Conservation (phyloP, 768 basidiomycete genomes). For the Auriscalpium microsporum region DNA sequence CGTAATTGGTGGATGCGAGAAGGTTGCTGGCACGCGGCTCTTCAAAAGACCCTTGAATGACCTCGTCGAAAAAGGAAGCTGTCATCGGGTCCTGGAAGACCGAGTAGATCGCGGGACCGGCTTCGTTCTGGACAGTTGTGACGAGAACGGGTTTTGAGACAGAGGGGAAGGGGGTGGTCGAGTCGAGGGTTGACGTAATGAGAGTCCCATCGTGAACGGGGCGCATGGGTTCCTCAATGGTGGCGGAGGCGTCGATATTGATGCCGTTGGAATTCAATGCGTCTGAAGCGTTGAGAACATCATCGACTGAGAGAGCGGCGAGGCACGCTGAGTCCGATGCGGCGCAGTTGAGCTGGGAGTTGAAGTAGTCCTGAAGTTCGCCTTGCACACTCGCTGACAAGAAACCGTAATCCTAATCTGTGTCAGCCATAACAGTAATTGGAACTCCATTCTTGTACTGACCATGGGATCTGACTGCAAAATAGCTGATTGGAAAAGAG, state of each 20-base stretch:
- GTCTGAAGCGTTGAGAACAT: slow-evolving; percentile 47
- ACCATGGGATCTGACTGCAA: slow-evolving; percentile 88
- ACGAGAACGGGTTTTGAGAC: slow-evolving; percentile 61
- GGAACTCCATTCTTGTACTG: slow-evolving; percentile 10
- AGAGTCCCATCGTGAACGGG: slow-evolving; percentile 62
- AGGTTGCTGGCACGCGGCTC: slow-evolving; percentile 33
- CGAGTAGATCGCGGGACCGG: slow-evolving; percentile 50
- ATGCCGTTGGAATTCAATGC: slow-evolving; percentile 35
- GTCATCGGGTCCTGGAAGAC: slow-evolving; percentile 33
- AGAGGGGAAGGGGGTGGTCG: slow-evolving; percentile 47
- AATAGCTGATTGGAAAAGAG: slow-evolving; percentile 70
- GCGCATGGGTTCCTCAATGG: slow-evolving; percentile 49
- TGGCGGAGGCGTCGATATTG: slow-evolving; percentile 44
- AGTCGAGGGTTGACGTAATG: slow-evolving; percentile 58
- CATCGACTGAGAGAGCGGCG: slow-evolving; percentile 36
- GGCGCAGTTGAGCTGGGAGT: slow-evolving; percentile 36
- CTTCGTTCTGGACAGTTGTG: slow-evolving; percentile 67
- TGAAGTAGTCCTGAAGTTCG: slow-evolving; percentile 46
- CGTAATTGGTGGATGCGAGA: slow-evolving; percentile 41
- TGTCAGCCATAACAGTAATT: neutral
- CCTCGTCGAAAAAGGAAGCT: slow-evolving; percentile 26
- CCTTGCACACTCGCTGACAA: slow-evolving; percentile 45
- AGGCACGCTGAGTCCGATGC: slow-evolving; percentile 42
- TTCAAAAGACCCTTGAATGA: slow-evolving; percentile 41
- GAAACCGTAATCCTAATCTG: slow-evolving; percentile 61